phyloP scores from a whole-genome alignment of 352 stramenopile genomes.

The Peronosclerospora sorghi region DNA sequence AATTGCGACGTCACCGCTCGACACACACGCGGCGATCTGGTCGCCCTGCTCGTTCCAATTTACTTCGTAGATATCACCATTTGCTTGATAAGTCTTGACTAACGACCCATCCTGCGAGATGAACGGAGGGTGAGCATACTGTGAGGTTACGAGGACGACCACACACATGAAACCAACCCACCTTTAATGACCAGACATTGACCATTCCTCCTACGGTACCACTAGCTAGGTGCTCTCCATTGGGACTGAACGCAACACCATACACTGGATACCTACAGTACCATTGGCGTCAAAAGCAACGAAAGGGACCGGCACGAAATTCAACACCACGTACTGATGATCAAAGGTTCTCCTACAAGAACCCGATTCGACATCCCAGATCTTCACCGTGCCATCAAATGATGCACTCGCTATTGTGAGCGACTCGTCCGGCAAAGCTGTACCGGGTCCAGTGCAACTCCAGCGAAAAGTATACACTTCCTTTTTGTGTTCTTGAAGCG shows the following conservation, averaged over 20 bases:
- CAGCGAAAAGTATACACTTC: conserved; percentile 91
- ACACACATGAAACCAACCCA: conserved; percentile 33
- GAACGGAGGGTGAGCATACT: neutral
- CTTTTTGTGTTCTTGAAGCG: conserved; percentile 87
- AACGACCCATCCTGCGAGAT: conserved; percentile 50
- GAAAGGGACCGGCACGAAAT: neutral
- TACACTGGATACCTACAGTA: conserved; percentile 71
- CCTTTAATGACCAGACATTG: conserved; percentile 95
- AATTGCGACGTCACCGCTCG: conserved; percentile 77
- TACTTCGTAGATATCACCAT: conserved; percentile 98
- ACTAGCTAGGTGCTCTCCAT: conserved; percentile 92
- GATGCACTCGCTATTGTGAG: conserved; percentile 89
- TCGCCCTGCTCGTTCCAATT: conserved; percentile 92
- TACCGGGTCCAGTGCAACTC: conserved; percentile 76
- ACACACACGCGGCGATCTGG: conserved; percentile 80
- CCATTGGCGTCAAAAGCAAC: neutral
- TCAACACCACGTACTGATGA: conserved; percentile 79
- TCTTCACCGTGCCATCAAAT: conserved; percentile 92
- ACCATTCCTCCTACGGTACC: conserved; percentile 94
- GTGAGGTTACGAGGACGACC: no score
- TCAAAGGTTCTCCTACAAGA: conserved; percentile 88
- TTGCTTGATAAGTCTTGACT: conserved; percentile 83
- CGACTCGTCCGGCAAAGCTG: conserved; percentile 44
- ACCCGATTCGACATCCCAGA: conserved; percentile 89
- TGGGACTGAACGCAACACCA: conserved; percentile 78